A percentile compares a stretch with the other conserved stretches of the same genome.
These are phyloP conservation scores for Verruconis gallopava DNA, from an alignment of 2,329 filamentous ascomycete genomes.

Conservation along the genomic window DNA sequence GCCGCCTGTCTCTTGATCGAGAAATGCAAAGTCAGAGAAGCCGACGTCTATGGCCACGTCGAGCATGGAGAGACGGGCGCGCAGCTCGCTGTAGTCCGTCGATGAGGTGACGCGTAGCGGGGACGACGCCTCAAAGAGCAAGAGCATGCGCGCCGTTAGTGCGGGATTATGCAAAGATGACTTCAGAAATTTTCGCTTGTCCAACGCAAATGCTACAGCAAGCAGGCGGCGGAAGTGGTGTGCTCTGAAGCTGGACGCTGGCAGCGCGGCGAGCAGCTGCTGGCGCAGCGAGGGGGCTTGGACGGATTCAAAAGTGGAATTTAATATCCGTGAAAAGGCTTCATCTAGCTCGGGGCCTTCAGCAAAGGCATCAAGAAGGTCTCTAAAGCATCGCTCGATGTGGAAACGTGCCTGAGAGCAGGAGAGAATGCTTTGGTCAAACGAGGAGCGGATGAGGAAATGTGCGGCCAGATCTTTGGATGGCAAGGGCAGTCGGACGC, in stretches of 20 bases:
- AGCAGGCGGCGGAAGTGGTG: constrained; percentile 54
- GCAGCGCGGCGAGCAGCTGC: constrained; percentile 46
- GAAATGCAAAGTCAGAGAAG: constrained; percentile 19
- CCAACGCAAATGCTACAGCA: constrained; percentile 50
- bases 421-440: constrained; percentile 10
- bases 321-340: constrained; percentile 17
- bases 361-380: constrained; percentile 19
- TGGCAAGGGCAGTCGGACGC: background rate
- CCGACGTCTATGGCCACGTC: constrained; percentile 64
- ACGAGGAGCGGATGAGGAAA: constrained; percentile 10
- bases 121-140: constrained; percentile 20
- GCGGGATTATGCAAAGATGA: constrained; percentile 14
- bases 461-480: background rate
- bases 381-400: constrained; percentile 13
- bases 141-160: constrained; percentile 16
- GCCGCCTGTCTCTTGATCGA: constrained; percentile 9
- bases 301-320: constrained; percentile 26
- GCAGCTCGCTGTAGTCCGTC: constrained; percentile 58
- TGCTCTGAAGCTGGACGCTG: constrained; percentile 35
- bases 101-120: constrained; percentile 40
- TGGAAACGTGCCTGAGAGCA: constrained; percentile 2
- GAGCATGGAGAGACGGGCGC: constrained; percentile 53
- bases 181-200: constrained; percentile 8
- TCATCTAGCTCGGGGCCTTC: constrained; percentile 16
- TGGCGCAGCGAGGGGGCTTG: constrained; percentile 36